These are phyloP conservation scores for Acanthamoeba divionensis DNA, from an alignment of 208 protist genomes.

Conservation along the genomic window DNA sequence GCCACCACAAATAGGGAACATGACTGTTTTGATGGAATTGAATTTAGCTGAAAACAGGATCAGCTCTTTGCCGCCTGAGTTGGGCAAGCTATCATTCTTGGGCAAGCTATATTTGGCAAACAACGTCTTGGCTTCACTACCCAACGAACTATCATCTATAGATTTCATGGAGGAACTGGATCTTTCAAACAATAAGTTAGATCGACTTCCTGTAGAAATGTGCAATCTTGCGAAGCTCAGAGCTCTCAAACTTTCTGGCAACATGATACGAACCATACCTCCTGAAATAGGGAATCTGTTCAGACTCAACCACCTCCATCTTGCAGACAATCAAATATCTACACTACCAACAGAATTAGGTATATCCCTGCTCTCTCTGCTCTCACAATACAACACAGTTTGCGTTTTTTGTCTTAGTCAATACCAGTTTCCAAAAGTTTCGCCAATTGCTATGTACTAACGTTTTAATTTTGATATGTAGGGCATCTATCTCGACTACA, in stretches of 20 bases:
- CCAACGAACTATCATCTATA: not conserved
- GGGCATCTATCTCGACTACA: not conserved
- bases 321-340: slow-evolving; percentile 1
- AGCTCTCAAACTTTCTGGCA: not conserved
- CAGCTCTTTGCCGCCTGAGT: not conserved
- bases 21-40: slow-evolving; percentile 53
- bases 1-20: not conserved
- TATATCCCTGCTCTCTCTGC: slow-evolving; percentile 22
- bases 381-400: too few species aligned
- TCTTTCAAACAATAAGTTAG: slow-evolving; percentile 5
- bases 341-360: not conserved
- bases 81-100: slow-evolving; percentile 42
- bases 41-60: not conserved
- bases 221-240: slow-evolving; percentile 34
- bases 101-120: slow-evolving; percentile 36
- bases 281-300: slow-evolving; percentile 16
- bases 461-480: too few species aligned
- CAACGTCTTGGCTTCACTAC: not conserved
- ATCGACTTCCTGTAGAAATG: not conserved
- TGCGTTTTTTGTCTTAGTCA: too few species aligned
- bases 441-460: too few species aligned
- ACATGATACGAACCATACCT: not conserved
- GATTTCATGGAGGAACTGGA: slow-evolving; percentile 46
- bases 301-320: not conserved
- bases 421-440: too few species aligned